Evolutionary conservation across 176 grass and related monocot genomes (phyloP), one percentile per base, ranked within the genome.

Genomic region (Aegilops longissima): DNA sequence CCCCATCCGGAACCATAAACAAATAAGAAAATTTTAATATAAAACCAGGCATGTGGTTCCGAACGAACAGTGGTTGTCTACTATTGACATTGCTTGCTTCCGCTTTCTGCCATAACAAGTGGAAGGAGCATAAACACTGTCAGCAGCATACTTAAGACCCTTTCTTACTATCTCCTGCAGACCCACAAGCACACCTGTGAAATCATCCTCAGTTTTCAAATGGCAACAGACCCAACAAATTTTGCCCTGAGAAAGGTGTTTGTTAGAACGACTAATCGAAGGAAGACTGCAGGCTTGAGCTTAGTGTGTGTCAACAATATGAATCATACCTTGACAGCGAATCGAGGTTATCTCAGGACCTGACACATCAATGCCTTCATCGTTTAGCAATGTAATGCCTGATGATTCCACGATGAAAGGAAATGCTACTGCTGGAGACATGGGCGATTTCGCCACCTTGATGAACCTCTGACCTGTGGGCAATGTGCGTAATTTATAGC

Each of bases 381-480:
- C 84, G 29, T 44, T 93, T 75, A 96, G 79, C 52, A 98, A 85
- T 77, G 61, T 86, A 83, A 94, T 91, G 40, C 97, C 97, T 27
- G 97, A 98, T 51, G 90, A 80, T 78, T 94, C 89, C 29, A 98
- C 88, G 14, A 88, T 33, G 75, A 94, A 98, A 75, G 94, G 97
- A 94, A 94, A 98, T 80, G 90, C 81, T 72, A 96, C 79, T 63
- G 94, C 86, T 68, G 92, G 94, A 84, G 93, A 94, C 80, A 95
- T 88, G 36, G 97, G 97, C 23, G 97, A 98, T 87, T 98, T 98
- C 54, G 89, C 92, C 35, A 98, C 93, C 87, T 98, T 98, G 71
- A 98, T 96, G 79, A 93, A 96, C 83, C 89, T 90, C 40, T 90
- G 72, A 65, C 94, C 97, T 98, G 75, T 12, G 75, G 80, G 39